Base-by-base conservation (phyloP, 768 basidiomycete species). In the Kwoniella mangroviensis region DNA sequence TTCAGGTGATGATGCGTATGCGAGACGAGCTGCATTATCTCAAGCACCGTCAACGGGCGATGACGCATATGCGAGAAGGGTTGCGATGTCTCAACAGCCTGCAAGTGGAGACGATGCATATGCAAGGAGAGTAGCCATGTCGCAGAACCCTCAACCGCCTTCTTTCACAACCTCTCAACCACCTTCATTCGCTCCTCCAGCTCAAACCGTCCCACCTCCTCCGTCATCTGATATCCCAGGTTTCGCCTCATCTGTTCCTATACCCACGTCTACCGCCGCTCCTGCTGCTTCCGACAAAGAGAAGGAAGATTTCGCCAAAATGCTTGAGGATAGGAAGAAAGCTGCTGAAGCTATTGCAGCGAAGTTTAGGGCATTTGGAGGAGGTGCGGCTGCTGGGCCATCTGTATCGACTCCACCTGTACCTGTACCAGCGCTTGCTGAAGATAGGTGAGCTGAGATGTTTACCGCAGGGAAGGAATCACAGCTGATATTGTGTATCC, bases 301-400 rank as follows among this genome's bases (percentile, higher is more conserved):
- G n/a, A 41, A 40, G n/a, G 67, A 68, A 49, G 75, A 73, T 19
- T 74, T 75, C 62, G 65, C 71, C 13, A 75, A 74, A 43, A 59
- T 73, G 49, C 68, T 83, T 1, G 78, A 78, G 34, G 73, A 80
- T 59, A 69, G 73, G 49, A 79, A 70, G 63, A 62, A 71, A 56
- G 82, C 82, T 19, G 82, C 82, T 2, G 74, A 76, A 58, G 80
- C 82, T 56, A 80, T 83, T 40, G 82, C 82, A 24, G 79, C 77
- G 17, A 78, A 74, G 56, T 73, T 77, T 51, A 70, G 63, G 49
- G 64, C 59, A 54, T 57, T 82, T 7, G 76, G 72, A 12, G 73
- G 71, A 4, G 67, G 67, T 52, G 55, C 55, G 22, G 52, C 68
- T 17, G 67, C 56, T 19, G 65, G 68, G 49, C 53, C 67, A 22